phyloP scores from a whole-genome alignment of 805 yeast genomes.

The Candida sanyiensis region DNA sequence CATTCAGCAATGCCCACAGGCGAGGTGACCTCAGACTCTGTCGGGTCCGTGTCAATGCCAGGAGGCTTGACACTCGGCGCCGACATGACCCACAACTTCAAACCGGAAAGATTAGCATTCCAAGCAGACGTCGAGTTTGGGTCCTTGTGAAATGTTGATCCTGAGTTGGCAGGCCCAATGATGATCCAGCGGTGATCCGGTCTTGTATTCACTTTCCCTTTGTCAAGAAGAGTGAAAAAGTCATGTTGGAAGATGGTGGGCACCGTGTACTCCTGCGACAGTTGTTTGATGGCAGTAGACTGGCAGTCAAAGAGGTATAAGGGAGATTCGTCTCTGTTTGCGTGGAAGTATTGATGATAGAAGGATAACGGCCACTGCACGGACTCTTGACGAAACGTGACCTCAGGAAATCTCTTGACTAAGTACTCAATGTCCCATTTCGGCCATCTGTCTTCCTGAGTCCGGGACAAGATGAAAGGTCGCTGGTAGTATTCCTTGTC shows the following conservation, averaged over 20 bases:
- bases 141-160: conserved; percentile 89
- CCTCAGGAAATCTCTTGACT: conserved; percentile 48
- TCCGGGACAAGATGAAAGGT: conserved; percentile 58
- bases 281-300: conserved; percentile 55
- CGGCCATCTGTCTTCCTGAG: conserved; percentile 40
- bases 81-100: conserved; percentile 83
- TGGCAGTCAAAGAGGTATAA: conserved; percentile 80
- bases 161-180: conserved; percentile 74
- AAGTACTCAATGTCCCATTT: conserved; percentile 52
- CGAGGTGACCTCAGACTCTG: conserved; percentile 82
- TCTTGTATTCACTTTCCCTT: conserved; percentile 36
- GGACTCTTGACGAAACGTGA: conserved; percentile 74
- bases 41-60: conserved; percentile 71
- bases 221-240: conserved; percentile 49
- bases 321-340: conserved; percentile 77
- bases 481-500: conserved; percentile 37
- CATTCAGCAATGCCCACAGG: conserved; percentile 94
- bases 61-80: conserved; percentile 78
- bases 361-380: conserved; percentile 69
- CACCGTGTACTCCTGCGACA: conserved; percentile 45
- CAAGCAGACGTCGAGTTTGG: conserved; percentile 90
- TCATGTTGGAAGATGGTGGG: conserved; percentile 57
- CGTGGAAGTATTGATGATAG: conserved; percentile 53
- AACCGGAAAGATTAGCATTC: conserved; percentile 74
- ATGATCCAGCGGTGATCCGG: conserved; percentile 95